Base-by-base conservation (phyloP, 169 alveolate species). In the Amoebophrya sp. region DNA sequence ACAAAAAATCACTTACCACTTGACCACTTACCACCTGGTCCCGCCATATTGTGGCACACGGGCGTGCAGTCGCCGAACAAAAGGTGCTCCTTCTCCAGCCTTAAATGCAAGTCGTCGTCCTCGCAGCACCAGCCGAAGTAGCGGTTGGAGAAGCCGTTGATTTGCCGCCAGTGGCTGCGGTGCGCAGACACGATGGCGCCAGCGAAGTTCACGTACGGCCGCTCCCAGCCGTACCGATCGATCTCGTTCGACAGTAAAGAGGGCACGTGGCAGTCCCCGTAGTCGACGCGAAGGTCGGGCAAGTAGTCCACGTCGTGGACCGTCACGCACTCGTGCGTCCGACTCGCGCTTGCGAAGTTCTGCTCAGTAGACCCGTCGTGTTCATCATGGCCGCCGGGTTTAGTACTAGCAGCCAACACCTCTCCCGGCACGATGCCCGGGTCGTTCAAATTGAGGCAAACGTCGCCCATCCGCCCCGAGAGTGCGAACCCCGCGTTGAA, bases 51-150 rank as follows among this genome's bases (percentile, higher is more conserved):
- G 34, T n/a, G 34, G 78, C 78, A 58, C 78, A 58, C 26, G 34
- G 78, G 78, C 29, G 34, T 58, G 34, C 78, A 58, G 34, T 58
- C 78, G 10, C 78, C 78, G 78, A 58, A 58, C 78, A 58, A 58
- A 2, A 58, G 78, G 34, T 2, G 2, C 2, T 58, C 34, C 29
- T 1, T 7, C 23, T 16, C 2, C 10, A 58, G 23, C 10, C 78
- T 13, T 29, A 16, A 58, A 58, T 88, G 23, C 90, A 88, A 43
- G 20, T 88, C 90, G 43, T 88, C 90, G 70, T 88, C 90, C 90
- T 88, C 90, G 15, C 90, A 45, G 29, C 90, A 45, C 90, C 90
- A 88, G 18, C 90, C 90, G 70, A 45, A 88, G 50, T 88, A 88
- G 45, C 58, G 70, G 34, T 88, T 88, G n/a, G 90, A 88, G 48